phyloP scores from a whole-genome alignment of 441 rosid species.

The Eruca vesicaria region DNA sequence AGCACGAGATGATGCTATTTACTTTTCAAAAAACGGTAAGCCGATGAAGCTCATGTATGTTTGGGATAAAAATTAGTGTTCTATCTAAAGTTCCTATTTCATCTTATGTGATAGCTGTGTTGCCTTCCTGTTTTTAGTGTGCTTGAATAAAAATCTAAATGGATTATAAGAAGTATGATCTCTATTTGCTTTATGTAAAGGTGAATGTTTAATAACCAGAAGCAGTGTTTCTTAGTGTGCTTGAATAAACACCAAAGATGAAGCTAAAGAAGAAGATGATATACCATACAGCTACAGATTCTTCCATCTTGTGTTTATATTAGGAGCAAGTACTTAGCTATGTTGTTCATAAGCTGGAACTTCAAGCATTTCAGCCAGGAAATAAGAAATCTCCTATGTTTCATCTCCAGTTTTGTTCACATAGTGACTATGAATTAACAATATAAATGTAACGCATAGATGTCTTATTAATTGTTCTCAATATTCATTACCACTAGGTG shows the following conservation, averaged over 20 bases:
- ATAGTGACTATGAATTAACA: background rate
- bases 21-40: background rate
- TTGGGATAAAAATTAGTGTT: conserved; percentile 9
- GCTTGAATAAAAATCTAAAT: background rate
- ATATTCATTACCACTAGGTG: too few relatives aligned
- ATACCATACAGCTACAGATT: too few relatives aligned
- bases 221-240: background rate
- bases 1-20: background rate
- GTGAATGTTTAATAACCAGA: background rate
- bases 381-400: conserved; percentile 37
- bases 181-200: background rate
- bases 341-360: conserved; percentile 91
- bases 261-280: conserved; percentile 51
- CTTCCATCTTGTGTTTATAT: too few relatives aligned
- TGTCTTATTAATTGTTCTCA: too few relatives aligned
- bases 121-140: background rate
- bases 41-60: background rate
- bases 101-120: background rate
- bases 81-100: background rate
- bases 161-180: background rate
- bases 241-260: conserved; percentile 35
- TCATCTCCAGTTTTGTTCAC: background rate
- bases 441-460: conserved; percentile 34
- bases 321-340: conserved; percentile 59
- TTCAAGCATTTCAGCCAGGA: conserved; percentile 50